A percentile compares a stretch with the other conserved stretches of the same genome.
Conservation (phyloP, 441 rosid species). For the Omphalea diandra region DNA sequence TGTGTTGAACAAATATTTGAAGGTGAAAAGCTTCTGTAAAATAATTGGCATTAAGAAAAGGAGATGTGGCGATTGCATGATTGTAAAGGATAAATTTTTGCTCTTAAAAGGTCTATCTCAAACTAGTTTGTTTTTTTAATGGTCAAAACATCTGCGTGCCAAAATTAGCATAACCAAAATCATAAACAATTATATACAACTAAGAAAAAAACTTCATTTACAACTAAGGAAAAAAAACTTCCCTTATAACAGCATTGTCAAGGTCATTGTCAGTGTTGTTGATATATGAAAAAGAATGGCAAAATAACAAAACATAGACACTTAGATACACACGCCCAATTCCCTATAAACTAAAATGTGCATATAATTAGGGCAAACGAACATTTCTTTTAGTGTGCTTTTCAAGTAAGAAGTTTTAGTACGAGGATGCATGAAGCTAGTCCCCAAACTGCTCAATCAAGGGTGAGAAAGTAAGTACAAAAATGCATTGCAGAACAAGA, state of each 20-base stretch:
- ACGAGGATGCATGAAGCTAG: neutral
- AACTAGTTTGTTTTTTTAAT: neutral
- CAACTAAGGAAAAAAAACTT: no score
- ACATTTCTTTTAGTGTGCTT: neutral
- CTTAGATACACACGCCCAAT: neutral
- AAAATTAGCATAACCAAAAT: neutral
- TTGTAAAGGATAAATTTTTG: neutral
- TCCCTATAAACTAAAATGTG: neutral
- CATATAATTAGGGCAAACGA: neutral
- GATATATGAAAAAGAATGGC: neutral
- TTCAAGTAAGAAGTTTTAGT: neutral
- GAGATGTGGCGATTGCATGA: neutral
- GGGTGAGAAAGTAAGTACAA: neutral
- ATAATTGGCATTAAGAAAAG: neutral
- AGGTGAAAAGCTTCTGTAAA: neutral
- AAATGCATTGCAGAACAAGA: neutral
- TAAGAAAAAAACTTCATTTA: conserved; percentile 2
- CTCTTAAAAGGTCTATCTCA: neutral
- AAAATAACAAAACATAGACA: neutral
- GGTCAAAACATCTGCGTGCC: neutral
- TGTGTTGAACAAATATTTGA: neutral
- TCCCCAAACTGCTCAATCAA: neutral
- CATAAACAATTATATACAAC: neutral
- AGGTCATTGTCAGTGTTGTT: neutral
- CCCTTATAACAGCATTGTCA: neutral